Conservation (phyloP, 139 green algal species). For the Closterium sp. region DNA sequence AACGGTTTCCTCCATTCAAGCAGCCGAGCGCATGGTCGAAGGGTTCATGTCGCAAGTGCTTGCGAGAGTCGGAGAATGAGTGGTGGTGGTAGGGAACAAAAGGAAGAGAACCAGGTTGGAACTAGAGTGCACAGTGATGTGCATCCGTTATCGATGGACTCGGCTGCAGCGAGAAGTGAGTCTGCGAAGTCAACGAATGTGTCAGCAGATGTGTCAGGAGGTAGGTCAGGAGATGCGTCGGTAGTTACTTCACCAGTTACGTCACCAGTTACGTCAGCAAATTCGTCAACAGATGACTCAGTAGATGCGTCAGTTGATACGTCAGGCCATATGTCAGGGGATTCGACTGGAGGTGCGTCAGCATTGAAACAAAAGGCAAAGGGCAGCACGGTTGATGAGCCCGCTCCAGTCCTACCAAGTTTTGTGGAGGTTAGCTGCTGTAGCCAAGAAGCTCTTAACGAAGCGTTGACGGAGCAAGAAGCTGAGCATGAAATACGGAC, state of each 20-base stretch:
- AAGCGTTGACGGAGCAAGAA: too few species aligned
- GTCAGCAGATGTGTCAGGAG: neutral
- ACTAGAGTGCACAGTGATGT: neutral
- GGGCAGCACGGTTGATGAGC: too few species aligned
- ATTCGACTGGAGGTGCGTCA: too few species aligned
- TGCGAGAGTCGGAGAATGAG: neutral
- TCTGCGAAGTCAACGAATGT: neutral
- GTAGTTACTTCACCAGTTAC: neutral
- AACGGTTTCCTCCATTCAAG: neutral
- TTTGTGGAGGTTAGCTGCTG: too few species aligned
- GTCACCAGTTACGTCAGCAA: too few species aligned
- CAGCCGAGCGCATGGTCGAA: neutral
- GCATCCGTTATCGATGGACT: neutral
- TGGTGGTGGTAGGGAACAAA: neutral
- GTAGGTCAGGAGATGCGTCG: neutral
- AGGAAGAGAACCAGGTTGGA: neutral
- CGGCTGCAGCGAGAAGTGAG: neutral
- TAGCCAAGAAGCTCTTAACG: too few species aligned
- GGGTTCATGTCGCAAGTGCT: neutral
- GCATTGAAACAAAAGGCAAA: too few species aligned
- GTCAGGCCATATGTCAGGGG: neutral
- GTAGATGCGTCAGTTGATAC: neutral
- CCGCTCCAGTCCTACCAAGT: too few species aligned
- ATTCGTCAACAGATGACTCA: too few species aligned
- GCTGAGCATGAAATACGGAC: too few species aligned